phyloP scores from a whole-genome alignment of 2,329 filamentous ascomycete genomes.

The Elsinoe arachidis region DNA sequence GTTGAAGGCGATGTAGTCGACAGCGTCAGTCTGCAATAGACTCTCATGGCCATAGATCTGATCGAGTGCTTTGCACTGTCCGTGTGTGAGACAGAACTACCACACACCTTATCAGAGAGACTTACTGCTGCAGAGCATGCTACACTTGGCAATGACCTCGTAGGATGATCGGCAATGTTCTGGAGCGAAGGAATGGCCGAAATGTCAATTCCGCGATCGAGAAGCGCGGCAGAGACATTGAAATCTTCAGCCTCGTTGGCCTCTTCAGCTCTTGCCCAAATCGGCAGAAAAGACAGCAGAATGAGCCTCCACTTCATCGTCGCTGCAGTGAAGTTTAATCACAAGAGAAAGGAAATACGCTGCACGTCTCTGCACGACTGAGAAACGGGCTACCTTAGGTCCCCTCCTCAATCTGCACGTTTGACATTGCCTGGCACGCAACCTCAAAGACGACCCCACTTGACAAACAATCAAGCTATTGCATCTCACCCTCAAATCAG shows the following conservation, averaged over 20 bases:
- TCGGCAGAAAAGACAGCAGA: not conserved
- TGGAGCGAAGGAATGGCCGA: not conserved
- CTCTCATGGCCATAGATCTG: not conserved
- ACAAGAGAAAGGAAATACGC: not conserved
- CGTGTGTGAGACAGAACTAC: not conserved
- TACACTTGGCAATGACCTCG: not conserved
- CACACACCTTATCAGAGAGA: not conserved
- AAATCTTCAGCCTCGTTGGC: conserved; percentile 5
- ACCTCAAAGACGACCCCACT: not conserved
- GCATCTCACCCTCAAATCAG: not conserved
- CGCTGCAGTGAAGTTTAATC: not conserved
- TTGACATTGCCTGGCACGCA: no score
- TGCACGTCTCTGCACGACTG: not conserved
- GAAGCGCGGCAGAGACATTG: not conserved
- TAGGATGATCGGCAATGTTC: not conserved
- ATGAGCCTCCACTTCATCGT: no score
- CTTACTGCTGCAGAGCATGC: not conserved
- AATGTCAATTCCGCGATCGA: not conserved
- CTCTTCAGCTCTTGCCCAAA: not conserved
- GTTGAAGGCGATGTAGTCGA: not conserved
- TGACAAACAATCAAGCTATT: not conserved
- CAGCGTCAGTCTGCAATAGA: not conserved
- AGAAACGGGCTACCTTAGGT: no score
- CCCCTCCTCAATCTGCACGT: no score
- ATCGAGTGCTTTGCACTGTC: not conserved